Evolutionary conservation across 2,329 filamentous ascomycete genomes (phyloP).

Genomic region (Neophaeococcomyces aloes): DNA sequence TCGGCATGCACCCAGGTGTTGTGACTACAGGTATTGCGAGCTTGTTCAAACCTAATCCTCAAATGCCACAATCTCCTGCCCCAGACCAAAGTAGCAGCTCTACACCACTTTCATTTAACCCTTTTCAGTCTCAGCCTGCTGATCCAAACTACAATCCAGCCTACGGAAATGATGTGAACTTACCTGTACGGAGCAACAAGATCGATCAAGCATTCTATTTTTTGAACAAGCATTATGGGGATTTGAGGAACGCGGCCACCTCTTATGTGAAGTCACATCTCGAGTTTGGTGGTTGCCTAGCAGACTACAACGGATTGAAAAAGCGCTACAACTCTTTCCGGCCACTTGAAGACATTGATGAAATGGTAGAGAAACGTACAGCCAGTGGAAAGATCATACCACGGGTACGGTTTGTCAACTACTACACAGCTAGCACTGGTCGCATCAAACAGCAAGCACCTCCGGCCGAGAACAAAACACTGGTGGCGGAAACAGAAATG

Average conservation of each 20-base stretch:
- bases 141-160: constrained; percentile 62
- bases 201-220: constrained; percentile 58
- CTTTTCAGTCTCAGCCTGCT: constrained; percentile 19
- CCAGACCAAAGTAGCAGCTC: neutral
- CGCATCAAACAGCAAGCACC: constrained; percentile 44
- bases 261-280: constrained; percentile 68
- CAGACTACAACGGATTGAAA: constrained; percentile 62
- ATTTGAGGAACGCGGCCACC: constrained; percentile 58
- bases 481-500: constrained; percentile 9
- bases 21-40: constrained; percentile 65
- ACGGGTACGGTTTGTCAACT: constrained; percentile 71
- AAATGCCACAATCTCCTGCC: constrained; percentile 1
- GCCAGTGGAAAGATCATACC: constrained; percentile 23
- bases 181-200: constrained; percentile 60
- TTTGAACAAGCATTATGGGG: constrained; percentile 67
- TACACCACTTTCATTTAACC: constrained; percentile 4
- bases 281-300: constrained; percentile 71
- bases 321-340: constrained; percentile 59
- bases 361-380: constrained; percentile 32
- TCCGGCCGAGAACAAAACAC: neutral
- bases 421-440: constrained; percentile 79
- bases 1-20: constrained; percentile 82
- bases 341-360: constrained; percentile 60
- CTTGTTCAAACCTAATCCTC: constrained; percentile 28
- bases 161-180: constrained; percentile 62